phyloP scores from a whole-genome alignment of 1,284 basidiomycete genomes.

The Phaffia rhodozyma region DNA sequence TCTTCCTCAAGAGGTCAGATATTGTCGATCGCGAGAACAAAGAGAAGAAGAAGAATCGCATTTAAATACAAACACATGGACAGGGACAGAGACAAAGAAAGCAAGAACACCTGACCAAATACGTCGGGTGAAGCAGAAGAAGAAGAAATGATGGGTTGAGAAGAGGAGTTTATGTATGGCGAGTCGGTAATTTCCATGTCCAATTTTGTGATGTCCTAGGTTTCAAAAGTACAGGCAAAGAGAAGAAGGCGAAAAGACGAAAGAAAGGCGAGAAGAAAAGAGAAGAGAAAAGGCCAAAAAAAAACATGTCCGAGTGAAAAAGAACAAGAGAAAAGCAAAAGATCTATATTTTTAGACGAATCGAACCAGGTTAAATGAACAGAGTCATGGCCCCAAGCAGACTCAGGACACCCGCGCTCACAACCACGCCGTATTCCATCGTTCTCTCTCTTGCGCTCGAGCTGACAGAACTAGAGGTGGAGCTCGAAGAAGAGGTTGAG shows the following conservation, averaged over 20 bases:
- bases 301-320: neutral
- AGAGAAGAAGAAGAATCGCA: neutral
- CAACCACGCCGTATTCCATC: neutral
- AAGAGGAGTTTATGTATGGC: neutral
- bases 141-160: neutral
- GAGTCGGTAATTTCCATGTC: neutral
- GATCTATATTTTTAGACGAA: too few species aligned
- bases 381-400: too few species aligned
- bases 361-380: neutral
- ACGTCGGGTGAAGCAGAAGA: neutral
- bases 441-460: neutral
- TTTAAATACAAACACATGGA: too few species aligned
- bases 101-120: neutral
- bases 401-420: neutral
- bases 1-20: neutral
- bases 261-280: neutral
- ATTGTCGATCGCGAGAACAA: neutral
- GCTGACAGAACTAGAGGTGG: neutral
- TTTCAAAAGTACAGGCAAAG: neutral
- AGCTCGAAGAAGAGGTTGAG: neutral
- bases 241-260: neutral
- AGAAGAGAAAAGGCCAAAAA: neutral
- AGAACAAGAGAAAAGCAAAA: neutral
- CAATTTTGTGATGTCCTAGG: too few species aligned
- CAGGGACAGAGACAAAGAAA: neutral